phyloP scores from a whole-genome alignment of 495 filamentous ascomycete genomes.

The Penicillium arizonense region DNA sequence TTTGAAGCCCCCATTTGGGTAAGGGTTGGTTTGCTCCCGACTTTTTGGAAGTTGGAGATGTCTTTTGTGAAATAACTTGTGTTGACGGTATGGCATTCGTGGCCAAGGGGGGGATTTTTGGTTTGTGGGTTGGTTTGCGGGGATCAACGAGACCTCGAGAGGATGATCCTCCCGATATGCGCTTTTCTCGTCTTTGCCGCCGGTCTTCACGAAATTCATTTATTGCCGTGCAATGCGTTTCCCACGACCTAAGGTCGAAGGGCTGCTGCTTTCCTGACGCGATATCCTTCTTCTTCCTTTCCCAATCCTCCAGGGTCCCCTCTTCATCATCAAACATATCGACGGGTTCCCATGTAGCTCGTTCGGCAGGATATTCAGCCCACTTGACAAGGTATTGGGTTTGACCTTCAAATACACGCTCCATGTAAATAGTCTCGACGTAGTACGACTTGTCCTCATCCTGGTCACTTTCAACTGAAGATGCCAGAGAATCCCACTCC shows the following conservation, averaged over 20 bases:
- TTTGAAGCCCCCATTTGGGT: too few relatives aligned
- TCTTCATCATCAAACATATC: constrained; percentile 47
- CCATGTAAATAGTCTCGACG: constrained; percentile 48
- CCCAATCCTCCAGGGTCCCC: constrained; percentile 51
- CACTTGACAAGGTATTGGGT: constrained; percentile 62
- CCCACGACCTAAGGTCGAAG: constrained; percentile 51
- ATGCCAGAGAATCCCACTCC: constrained; percentile 62
- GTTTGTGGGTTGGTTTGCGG: not conserved
- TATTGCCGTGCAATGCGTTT: constrained; percentile 31
- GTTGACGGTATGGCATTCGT: too few relatives aligned
- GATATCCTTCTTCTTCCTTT: constrained; percentile 46
- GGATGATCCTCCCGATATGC: not conserved
- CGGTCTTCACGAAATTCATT: not conserved
- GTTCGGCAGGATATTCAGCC: constrained; percentile 54
- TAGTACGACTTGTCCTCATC: constrained; percentile 33
- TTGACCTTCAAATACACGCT: constrained; percentile 36
- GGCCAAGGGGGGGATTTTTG: too few relatives aligned
- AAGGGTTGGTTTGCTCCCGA: too few relatives aligned
- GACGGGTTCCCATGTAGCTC: constrained; percentile 65
- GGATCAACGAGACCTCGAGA: not conserved
- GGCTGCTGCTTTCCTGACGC: constrained; percentile 30
- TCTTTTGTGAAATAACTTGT: too few relatives aligned
- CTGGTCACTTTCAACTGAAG: constrained; percentile 47
- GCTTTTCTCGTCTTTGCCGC: not conserved
- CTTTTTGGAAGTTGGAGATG: too few relatives aligned